These are phyloP conservation scores for Lichina pygmaea DNA, from an alignment of 495 filamentous ascomycete genomes.

Conservation along the genomic window DNA sequence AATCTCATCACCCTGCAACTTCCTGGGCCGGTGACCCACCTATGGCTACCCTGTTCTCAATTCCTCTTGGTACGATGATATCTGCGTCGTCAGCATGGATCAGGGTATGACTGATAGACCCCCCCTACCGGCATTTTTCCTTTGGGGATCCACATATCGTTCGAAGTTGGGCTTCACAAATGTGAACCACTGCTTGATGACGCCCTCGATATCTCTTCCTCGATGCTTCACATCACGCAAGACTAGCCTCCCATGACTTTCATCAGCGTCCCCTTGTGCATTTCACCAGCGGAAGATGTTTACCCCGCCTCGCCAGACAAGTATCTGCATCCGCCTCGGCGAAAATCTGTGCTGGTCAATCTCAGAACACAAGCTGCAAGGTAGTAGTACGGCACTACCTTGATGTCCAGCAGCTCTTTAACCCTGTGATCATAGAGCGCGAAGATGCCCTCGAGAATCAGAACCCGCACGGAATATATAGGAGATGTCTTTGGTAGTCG, in stretches of 20 bases:
- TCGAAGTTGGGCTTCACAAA: conserved; percentile 94
- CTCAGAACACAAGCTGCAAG: not conserved
- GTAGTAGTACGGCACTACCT: conserved; percentile 20
- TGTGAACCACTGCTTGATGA: conserved; percentile 90
- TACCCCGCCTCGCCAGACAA: conserved; percentile 75
- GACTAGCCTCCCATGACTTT: conserved; percentile 21
- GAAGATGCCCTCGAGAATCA: conserved; percentile 89
- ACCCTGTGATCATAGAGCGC: conserved; percentile 75
- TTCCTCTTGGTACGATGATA: conserved; percentile 80
- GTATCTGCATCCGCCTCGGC: conserved; percentile 89
- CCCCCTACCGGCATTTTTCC: conserved; percentile 38
- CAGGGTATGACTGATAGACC: not conserved
- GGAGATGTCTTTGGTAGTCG: conserved; percentile 50
- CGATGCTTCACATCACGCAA: conserved; percentile 64
- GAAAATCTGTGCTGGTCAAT: conserved; percentile 34
- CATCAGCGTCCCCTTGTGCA: not conserved
- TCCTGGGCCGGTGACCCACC: conserved; percentile 18
- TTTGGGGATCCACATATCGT: conserved; percentile 70
- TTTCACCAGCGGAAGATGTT: not conserved
- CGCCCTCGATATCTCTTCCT: conserved; percentile 71
- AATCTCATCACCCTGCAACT: not conserved
- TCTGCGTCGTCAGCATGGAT: conserved; percentile 21
- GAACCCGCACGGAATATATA: conserved; percentile 86
- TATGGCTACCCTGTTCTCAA: conserved; percentile 83
- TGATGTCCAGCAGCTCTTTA: conserved; percentile 72